Percentiles rank a stretch among this genome's conserved stretches.
Evolutionary conservation across 2,329 filamentous ascomycete species (phyloP).

Genomic region (Fusarium papillatum): DNA sequence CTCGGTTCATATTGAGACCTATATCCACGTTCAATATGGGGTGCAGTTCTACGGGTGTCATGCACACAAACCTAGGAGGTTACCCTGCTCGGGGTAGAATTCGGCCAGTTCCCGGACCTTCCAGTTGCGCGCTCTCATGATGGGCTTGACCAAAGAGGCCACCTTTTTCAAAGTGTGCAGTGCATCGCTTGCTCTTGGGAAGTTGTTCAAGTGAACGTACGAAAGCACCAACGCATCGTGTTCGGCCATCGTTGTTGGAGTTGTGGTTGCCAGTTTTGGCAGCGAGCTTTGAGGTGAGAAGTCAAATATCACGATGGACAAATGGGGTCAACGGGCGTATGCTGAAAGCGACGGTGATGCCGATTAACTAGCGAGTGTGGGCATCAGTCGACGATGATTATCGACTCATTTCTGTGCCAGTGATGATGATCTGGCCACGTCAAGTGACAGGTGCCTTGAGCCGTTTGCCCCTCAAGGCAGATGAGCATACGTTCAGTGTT

Average conservation of each 20-base stretch:
- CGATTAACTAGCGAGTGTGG: not conserved
- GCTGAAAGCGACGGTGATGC: constrained; percentile 14
- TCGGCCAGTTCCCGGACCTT: constrained; percentile 84
- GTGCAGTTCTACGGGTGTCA: not conserved
- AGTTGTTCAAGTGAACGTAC: constrained; percentile 63
- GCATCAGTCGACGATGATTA: not conserved
- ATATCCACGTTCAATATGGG: constrained; percentile 7
- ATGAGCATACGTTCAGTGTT: constrained; percentile 15
- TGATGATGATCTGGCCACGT: constrained; percentile 32
- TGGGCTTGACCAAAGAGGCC: constrained; percentile 91
- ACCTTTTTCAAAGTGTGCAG: constrained; percentile 79
- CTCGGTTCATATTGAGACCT: constrained; percentile 84
- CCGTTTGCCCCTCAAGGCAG: constrained; percentile 22
- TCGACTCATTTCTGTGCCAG: not conserved
- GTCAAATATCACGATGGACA: constrained; percentile 15
- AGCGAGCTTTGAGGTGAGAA: constrained; percentile 4
- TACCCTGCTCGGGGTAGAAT: constrained; percentile 83
- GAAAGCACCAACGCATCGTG: constrained; percentile 60
- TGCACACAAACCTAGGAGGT: constrained; percentile 73
- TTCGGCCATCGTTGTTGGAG: constrained; percentile 36
- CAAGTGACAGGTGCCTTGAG: constrained; percentile 42
- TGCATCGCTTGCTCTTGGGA: constrained; percentile 64
- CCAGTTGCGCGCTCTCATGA: constrained; percentile 92
- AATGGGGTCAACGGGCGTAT: constrained; percentile 4
- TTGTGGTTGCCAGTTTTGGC: not conserved